A percentile compares a stretch with the other conserved stretches of the same genome.
These are phyloP conservation scores for Alternaria sp. DNA, from an alignment of 2,329 filamentous ascomycete species.

Conservation along the genomic window DNA sequence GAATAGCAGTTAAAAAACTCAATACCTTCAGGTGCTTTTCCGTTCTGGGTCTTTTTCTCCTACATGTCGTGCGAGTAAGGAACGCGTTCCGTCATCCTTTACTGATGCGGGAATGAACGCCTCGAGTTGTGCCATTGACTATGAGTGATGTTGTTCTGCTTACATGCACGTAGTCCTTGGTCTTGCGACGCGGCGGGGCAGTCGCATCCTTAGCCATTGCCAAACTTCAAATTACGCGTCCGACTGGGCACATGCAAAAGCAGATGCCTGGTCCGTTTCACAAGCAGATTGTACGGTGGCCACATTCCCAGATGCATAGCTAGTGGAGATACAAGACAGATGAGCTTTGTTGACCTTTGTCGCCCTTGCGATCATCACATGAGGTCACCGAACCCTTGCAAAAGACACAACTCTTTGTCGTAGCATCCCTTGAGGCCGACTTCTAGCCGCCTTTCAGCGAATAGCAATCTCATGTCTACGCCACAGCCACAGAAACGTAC, in stretches of 20 bases:
- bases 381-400: neutral
- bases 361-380: neutral
- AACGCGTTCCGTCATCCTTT: neutral
- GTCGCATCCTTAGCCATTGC: neutral
- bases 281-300: neutral
- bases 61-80: neutral
- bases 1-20: conserved; percentile 14
- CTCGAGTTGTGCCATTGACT: neutral
- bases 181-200: neutral
- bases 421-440: conserved; percentile 1
- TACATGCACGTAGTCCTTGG: neutral
- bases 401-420: conserved; percentile 7
- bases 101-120: neutral
- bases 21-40: conserved; percentile 5
- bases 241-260: neutral
- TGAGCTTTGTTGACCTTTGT: conserved; percentile 10
- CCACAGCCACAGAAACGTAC: conserved; percentile 9
- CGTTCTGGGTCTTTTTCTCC: neutral
- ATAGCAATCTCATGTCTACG: conserved; percentile 7
- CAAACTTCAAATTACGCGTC: neutral
- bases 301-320: neutral
- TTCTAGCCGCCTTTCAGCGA: conserved; percentile 4
- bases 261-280: neutral
- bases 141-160: neutral
- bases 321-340: neutral